These are phyloP conservation scores for Litchi chinensis DNA, from an alignment of 345 rosid species.

Conservation along the genomic window DNA sequence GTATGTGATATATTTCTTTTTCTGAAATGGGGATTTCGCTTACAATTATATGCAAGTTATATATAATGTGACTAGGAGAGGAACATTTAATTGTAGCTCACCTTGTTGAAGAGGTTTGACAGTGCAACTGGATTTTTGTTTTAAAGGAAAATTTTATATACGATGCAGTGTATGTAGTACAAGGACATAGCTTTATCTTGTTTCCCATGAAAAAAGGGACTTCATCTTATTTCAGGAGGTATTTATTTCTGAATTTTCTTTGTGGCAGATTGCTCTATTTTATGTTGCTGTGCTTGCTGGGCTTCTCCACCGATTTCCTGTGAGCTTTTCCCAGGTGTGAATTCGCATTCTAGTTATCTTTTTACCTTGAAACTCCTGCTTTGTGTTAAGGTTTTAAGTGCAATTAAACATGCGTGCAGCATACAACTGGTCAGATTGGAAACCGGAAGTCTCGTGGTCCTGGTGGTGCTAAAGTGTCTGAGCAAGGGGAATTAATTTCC, in stretches of 20 bases:
- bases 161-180: neutral
- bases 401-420: conserved; percentile 40
- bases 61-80: neutral
- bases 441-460: conserved; percentile 69
- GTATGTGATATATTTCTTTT: neutral
- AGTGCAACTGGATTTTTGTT: neutral
- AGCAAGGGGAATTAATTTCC: conserved; percentile 73
- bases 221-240: neutral
- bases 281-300: conserved; percentile 81
- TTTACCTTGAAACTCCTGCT: conserved; percentile 16
- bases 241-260: conserved; percentile 17
- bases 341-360: neutral
- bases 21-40: neutral
- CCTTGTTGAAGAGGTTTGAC: neutral
- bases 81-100: neutral
- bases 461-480: conserved; percentile 61
- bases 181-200: neutral
- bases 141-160: neutral
- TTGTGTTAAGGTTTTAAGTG: conserved; percentile 22
- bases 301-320: conserved; percentile 76
- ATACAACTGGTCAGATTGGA: conserved; percentile 79
- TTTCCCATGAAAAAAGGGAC: neutral
- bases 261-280: conserved; percentile 76
- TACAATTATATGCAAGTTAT: neutral
- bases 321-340: conserved; percentile 76